These are phyloP conservation scores for Globisporangium uncinulatum DNA, from an alignment of 352 stramenopile genomes.

Conservation along the genomic window DNA sequence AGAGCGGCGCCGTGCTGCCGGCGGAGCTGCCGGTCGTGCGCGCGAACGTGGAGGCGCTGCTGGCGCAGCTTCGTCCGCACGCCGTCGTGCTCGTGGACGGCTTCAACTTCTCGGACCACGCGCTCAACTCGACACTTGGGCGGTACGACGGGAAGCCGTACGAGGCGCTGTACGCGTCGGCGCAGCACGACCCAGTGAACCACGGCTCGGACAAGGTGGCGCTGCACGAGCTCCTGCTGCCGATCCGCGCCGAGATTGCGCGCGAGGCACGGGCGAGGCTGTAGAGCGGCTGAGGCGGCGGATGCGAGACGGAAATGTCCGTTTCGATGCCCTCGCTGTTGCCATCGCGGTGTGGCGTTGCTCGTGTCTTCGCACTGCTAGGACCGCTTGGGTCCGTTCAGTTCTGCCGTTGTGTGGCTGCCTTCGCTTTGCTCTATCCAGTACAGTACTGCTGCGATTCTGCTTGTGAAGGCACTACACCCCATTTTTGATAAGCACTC, in stretches of 20 bases:
- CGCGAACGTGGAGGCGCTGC: slow-evolving; percentile 40
- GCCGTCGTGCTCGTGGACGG: slow-evolving; percentile 71
- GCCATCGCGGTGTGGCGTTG: no score
- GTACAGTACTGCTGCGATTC: no score
- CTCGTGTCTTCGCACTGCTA: no score
- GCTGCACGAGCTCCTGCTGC: slow-evolving; percentile 50
- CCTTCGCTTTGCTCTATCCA: no score
- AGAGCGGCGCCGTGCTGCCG: slow-evolving; percentile 41
- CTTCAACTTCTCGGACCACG: slow-evolving; percentile 76
- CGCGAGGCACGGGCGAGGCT: slow-evolving; percentile 2
- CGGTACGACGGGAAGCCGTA: slow-evolving; percentile 74
- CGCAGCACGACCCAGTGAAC: slow-evolving; percentile 64
- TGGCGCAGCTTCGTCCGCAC: slow-evolving; percentile 47
- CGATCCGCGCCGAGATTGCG: slow-evolving; percentile 51
- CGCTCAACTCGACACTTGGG: slow-evolving; percentile 69
- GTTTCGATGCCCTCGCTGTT: no score
- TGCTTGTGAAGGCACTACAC: no score
- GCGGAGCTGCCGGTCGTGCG: slow-evolving; percentile 46
- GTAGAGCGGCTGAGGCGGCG: no score
- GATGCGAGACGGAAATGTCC: no score
- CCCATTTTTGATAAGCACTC: no score
- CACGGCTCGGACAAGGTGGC: slow-evolving; percentile 51
- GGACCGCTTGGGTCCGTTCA: no score
- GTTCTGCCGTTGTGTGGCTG: no score
- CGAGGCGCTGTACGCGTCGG: slow-evolving; percentile 52